Evolutionary conservation across 495 filamentous ascomycete species (phyloP), one percentile per base, ranked within the genome.

Genomic region (Apiosordaria backusii): DNA sequence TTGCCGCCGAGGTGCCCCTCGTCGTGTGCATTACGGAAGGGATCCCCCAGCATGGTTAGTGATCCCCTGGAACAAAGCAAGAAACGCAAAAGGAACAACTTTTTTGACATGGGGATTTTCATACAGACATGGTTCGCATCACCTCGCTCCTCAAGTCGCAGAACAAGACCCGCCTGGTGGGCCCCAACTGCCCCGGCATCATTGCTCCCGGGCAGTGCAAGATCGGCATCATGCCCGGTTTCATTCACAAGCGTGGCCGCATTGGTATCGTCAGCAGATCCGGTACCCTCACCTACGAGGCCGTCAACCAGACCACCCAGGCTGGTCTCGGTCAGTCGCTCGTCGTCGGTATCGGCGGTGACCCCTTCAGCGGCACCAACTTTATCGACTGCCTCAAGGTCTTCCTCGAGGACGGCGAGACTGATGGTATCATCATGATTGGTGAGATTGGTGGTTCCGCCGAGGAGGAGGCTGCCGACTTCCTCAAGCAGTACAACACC

Each of bases 361-460:
- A 99, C 78, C 95, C 95, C 62, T 99, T 99, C 87, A 95, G 90
- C 72, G 95, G 95, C 69, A 98, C 95, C 75, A 97, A 97, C 86
- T 99, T 99, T 84, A 99, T 97, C 81, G 95, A 99, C 85, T 97
- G 95, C 86, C 84, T 99, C 74, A 90, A 90, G 70, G 92, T 99
- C 74, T 99, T 99, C 88, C 84, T 98, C 69, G 84, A 95, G 78
- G 96, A 99, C 80, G 86, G 90, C 75, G 93, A 97, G 80, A 99
- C 95, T 53, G 96, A 99, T 74, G 95, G 95, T 78, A 98, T 99
- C 75, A 97, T 99, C 83, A 97, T 99, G 95, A 98, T 99, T 76
- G 95, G 95, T 78, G 95, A 99, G 84, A 98, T 99, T 74, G 95
- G 95, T 78, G 95, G 95, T 68, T 91, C 90, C 60, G 95, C 95